Conservation (phyloP, 83 land plant species). For the Thuja plicata region DNA sequence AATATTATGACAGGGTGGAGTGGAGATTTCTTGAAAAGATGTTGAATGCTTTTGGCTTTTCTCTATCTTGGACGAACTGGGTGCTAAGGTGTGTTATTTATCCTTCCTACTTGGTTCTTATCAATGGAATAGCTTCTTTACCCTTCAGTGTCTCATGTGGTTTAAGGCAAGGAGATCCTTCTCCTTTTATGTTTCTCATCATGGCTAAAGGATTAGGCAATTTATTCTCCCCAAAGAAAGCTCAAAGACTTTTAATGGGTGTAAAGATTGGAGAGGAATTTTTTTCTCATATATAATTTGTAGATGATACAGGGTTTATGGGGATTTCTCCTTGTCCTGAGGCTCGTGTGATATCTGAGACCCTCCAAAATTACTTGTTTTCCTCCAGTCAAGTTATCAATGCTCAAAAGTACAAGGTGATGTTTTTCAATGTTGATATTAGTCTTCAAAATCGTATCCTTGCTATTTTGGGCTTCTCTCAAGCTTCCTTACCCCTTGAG, state of each 20-base stretch:
- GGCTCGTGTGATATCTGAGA: too few relatives aligned
- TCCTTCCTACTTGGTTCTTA: neutral
- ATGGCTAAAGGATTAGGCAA: neutral
- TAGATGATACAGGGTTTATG: neutral
- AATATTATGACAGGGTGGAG: too few relatives aligned
- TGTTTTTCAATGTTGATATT: too few relatives aligned
- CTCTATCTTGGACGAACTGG: neutral
- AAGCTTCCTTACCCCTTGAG: too few relatives aligned
- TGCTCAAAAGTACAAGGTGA: too few relatives aligned
- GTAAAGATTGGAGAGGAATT: neutral
- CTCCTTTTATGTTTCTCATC: neutral
- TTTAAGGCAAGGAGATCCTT: neutral
- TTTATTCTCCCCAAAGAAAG: too few relatives aligned
- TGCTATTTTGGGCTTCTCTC: too few relatives aligned
- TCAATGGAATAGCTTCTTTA: neutral
- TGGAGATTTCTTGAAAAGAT: too few relatives aligned
- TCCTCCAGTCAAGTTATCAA: too few relatives aligned
- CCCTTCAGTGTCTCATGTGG: neutral
- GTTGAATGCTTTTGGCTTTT: too few relatives aligned
- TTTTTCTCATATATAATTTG: neutral
- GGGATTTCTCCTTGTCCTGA: neutral
- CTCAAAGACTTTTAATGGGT: neutral
- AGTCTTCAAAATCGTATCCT: too few relatives aligned
- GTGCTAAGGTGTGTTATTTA: neutral
- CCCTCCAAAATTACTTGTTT: too few relatives aligned